Conservation (phyloP, 176 grass and related monocot species). For the Eremochloa ophiuroides region DNA sequence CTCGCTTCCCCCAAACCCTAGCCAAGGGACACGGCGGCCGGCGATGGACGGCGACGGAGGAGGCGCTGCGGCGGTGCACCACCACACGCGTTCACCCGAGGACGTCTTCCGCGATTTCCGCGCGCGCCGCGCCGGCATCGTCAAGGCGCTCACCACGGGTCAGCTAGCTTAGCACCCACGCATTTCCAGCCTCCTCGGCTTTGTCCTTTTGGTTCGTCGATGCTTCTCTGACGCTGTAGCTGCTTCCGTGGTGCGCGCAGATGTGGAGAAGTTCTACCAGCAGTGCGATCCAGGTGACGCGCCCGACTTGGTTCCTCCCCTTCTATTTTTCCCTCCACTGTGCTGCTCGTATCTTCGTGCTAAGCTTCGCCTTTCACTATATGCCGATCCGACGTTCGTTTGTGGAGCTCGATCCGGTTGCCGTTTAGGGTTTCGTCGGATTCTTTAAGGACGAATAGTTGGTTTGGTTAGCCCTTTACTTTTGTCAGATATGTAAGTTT, state of each 20-base stretch:
- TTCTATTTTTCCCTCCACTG: neutral
- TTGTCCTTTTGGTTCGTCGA: neutral
- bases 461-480: neutral
- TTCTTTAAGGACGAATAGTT: neutral
- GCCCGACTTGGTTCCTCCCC: neutral
- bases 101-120: conserved; percentile 74
- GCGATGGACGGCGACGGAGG: conserved; percentile 45
- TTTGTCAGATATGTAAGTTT: neutral
- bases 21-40: neutral
- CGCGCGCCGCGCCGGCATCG: conserved; percentile 64
- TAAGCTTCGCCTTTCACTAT: neutral
- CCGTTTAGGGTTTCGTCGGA: neutral
- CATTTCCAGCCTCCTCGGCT: neutral
- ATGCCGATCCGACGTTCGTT: neutral
- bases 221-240: neutral
- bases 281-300: conserved; percentile 78
- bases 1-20: conserved; percentile 22
- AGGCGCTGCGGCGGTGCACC: conserved; percentile 18
- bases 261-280: conserved; percentile 80
- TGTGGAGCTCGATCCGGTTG: conserved; percentile 17
- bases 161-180: neutral
- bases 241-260: conserved; percentile 42
- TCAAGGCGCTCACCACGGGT: conserved; percentile 81
- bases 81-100: conserved; percentile 57
- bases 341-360: neutral